These are phyloP conservation scores for Aegilops sharonensis DNA, from an alignment of 176 grass and related monocot genomes.

Conservation along the genomic window DNA sequence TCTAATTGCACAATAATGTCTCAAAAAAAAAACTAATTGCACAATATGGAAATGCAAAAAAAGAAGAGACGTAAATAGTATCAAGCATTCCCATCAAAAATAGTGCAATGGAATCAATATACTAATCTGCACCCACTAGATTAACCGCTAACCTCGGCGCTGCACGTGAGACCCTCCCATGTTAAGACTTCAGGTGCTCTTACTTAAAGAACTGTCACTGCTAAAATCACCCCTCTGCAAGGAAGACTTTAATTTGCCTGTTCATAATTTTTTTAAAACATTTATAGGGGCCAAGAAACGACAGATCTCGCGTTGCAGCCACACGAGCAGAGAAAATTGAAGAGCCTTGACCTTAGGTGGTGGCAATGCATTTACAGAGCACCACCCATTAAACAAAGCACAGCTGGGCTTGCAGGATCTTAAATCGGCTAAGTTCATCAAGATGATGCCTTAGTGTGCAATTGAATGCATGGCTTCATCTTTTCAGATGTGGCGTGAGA, in stretches of 20 bases:
- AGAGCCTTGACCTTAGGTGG: constrained; percentile 44
- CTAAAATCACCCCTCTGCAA: neutral
- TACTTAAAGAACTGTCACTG: neutral
- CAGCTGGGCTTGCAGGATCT: neutral
- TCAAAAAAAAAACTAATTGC: neutral
- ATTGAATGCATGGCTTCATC: neutral
- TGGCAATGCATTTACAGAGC: constrained; percentile 7
- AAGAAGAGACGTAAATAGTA: too few species aligned
- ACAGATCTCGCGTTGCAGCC: neutral
- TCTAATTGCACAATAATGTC: neutral
- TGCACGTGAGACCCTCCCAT: neutral
- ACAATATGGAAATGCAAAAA: neutral
- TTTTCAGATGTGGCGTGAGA: neutral
- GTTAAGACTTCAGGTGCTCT: neutral
- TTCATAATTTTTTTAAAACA: neutral
- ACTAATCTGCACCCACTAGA: neutral
- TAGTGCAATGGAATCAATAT: neutral
- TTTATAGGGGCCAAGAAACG: neutral
- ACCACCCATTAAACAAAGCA: constrained; percentile 20
- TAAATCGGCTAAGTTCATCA: neutral
- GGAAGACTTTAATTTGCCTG: neutral
- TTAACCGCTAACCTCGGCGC: neutral
- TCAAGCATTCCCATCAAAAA: neutral
- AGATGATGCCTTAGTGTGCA: constrained; percentile 3
- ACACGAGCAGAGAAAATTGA: constrained; percentile 16